Base-by-base conservation (phyloP, 768 basidiomycete genomes). In the Amanita molliuscula region DNA sequence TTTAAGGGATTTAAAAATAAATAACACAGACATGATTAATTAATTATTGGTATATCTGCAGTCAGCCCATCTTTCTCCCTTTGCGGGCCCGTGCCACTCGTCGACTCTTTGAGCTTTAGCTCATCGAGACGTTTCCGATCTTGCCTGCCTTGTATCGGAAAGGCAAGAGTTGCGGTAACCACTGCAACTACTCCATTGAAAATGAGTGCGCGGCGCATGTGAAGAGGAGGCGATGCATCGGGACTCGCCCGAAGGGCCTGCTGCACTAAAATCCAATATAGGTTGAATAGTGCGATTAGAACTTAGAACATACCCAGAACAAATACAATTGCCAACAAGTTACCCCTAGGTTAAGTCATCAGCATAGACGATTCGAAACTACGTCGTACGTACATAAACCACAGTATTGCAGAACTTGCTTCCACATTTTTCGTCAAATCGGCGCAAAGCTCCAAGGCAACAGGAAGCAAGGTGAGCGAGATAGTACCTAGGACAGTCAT, bases 341-440 rank as follows among this genome's bases (percentile, higher is more conserved):
- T 89, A n/a, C 79, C 79, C 28, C 84, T 87, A 54, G 6, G 7
- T 25, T 34, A 20, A 20, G 20, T 13, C 5, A 20, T 21, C 21
- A 42, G 6, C 31, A 47, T 56, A 31, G 13, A 13, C 11, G 13
- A 37, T 13, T 31, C 31, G 6, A 29, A 44, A 46, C 9, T 11
- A 45, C 7, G 33, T 44, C 34, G 43, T 16, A 28, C 81, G 50
- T 60, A 87, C 83, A 69, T 66, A 63, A 80, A 81, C 88, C 88
- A 92, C 18, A 91, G 58, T 23, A 88, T 61, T 0, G 88, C 83
- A 0, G 87, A 75, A 52, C 86, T 88, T 1, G 77, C 80, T 50
- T 88, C 85, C 1, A 88, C 77, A 58, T 88, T 89, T 51, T 85
- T 72, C 5, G 88, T 88, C 16, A 91, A 60, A 61, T 93, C 90